These are phyloP conservation scores for Picea abies DNA, from an alignment of 83 land plant species.

Conservation along the genomic window DNA sequence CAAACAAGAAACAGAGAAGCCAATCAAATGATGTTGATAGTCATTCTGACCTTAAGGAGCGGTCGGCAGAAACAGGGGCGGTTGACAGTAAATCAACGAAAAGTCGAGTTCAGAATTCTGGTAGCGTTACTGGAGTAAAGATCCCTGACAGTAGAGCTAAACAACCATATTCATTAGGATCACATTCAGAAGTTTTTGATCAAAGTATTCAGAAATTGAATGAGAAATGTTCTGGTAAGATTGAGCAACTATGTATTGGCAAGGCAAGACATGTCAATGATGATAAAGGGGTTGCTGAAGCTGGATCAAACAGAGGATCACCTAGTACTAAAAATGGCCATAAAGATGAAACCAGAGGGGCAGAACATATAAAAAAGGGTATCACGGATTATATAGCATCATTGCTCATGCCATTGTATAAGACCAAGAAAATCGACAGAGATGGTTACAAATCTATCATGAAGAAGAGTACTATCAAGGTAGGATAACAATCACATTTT, in stretches of 20 bases:
- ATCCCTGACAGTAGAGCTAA: slow-evolving; percentile 58
- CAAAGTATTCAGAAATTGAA: slow-evolving; percentile 28
- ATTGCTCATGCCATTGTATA: slow-evolving; percentile 90
- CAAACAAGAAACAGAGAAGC: slow-evolving; percentile 31
- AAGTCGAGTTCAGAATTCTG: slow-evolving; percentile 62
- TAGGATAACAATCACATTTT: slow-evolving; percentile 12
- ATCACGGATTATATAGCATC: slow-evolving; percentile 86
- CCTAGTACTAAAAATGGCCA: background rate
- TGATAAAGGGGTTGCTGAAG: slow-evolving; percentile 52
- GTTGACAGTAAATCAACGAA: slow-evolving; percentile 54
- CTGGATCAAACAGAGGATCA: slow-evolving; percentile 31
- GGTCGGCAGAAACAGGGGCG: slow-evolving; percentile 65
- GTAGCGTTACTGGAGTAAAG: slow-evolving; percentile 47
- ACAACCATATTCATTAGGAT: slow-evolving; percentile 58
- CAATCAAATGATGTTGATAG: slow-evolving; percentile 46
- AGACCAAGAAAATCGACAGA: slow-evolving; percentile 83
- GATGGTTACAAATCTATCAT: slow-evolving; percentile 90
- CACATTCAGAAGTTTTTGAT: slow-evolving; percentile 39
- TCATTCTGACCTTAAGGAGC: slow-evolving; percentile 49
- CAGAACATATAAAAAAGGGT: slow-evolving; percentile 72
- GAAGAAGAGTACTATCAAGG: slow-evolving; percentile 97
- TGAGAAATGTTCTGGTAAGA: slow-evolving; percentile 55
- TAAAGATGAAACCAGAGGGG: slow-evolving; percentile 41
- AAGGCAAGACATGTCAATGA: slow-evolving; percentile 24
- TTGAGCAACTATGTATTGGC: slow-evolving; percentile 8